These are phyloP conservation scores for Yamadazyma trypodendri DNA, from an alignment of 1,139 yeast genomes.

Conservation along the genomic window DNA sequence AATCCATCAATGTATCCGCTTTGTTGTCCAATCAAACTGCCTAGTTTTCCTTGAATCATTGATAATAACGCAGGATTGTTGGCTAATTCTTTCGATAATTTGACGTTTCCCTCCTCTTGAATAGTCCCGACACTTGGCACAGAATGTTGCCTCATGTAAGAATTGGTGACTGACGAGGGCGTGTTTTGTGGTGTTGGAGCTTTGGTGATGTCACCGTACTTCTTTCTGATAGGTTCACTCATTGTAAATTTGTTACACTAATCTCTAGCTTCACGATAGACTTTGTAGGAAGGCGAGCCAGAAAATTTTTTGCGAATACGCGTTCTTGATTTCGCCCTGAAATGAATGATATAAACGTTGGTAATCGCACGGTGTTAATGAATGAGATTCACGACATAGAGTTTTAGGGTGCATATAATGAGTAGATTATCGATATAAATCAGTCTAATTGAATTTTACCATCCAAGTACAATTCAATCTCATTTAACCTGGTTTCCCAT, in stretches of 20 bases:
- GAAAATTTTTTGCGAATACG: constrained; percentile 10
- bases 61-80: constrained; percentile 76
- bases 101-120: constrained; percentile 48
- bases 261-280: not conserved
- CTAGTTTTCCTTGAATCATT: constrained; percentile 89
- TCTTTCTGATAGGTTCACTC: constrained; percentile 70
- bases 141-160: constrained; percentile 61
- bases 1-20: constrained; percentile 82
- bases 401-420: not conserved
- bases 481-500: constrained; percentile 52
- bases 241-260: constrained; percentile 23
- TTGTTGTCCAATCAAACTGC: constrained; percentile 78
- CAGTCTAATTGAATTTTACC: constrained; percentile 23
- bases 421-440: not conserved
- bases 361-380: not conserved
- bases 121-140: constrained; percentile 80
- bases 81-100: constrained; percentile 49
- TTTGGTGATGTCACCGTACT: constrained; percentile 74
- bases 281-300: constrained; percentile 1
- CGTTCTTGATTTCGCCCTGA: constrained; percentile 2
- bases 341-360: not conserved
- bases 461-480: constrained; percentile 42
- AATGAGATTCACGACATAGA: not conserved
- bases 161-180: constrained; percentile 83
- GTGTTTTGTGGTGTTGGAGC: constrained; percentile 99